Evolutionary conservation across 306 rosid genomes (phyloP).

Genomic region (Neltuma alba): DNA sequence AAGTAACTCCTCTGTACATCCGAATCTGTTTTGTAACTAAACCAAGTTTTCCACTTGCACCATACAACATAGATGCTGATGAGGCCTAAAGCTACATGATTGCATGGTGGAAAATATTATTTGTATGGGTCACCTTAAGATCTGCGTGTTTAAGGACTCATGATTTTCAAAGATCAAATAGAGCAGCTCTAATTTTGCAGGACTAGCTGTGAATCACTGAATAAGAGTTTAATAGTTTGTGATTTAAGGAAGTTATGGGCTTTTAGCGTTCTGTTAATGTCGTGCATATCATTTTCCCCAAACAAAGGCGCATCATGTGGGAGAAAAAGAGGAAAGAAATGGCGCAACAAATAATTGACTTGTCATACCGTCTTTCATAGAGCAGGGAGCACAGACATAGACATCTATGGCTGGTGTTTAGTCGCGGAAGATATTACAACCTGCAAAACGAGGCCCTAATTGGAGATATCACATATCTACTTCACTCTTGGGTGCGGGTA

Average conservation of each 20-base stretch:
- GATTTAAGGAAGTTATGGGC: slow-evolving; percentile 35
- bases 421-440: neutral
- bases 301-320: slow-evolving; percentile 39
- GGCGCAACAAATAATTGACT: slow-evolving; percentile 62
- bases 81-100: slow-evolving; percentile 7
- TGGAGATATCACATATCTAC: neutral
- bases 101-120: slow-evolving; percentile 7
- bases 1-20: slow-evolving; percentile 10
- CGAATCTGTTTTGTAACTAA: slow-evolving; percentile 59
- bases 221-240: slow-evolving; percentile 27
- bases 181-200: neutral
- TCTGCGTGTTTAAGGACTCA: slow-evolving; percentile 45
- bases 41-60: slow-evolving; percentile 67
- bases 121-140: slow-evolving; percentile 35
- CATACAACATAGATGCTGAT: slow-evolving; percentile 4
- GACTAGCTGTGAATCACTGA: neutral
- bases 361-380: slow-evolving; percentile 30
- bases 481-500: no score
- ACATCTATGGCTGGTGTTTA: neutral
- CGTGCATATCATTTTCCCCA: slow-evolving; percentile 19
- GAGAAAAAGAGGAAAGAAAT: slow-evolving; percentile 48
- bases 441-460: slow-evolving; percentile 3
- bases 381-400: slow-evolving; percentile 29
- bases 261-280: slow-evolving; percentile 27
- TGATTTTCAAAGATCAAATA: slow-evolving; percentile 14